These are phyloP conservation scores for Salix udensis DNA, from an alignment of 345 rosid genomes.

Conservation along the genomic window DNA sequence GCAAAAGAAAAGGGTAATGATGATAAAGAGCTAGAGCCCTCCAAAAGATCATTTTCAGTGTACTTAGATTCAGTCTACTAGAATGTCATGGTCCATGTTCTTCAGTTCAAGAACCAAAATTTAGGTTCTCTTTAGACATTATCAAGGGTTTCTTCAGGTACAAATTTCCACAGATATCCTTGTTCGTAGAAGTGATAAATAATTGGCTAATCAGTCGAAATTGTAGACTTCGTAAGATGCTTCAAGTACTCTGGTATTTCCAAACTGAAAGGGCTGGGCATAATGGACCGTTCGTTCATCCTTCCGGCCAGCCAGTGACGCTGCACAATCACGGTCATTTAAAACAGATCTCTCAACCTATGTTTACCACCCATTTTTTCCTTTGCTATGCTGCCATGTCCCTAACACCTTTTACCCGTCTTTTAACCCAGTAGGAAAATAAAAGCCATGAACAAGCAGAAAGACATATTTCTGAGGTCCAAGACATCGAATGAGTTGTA, in stretches of 20 bases:
- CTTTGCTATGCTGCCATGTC: background rate
- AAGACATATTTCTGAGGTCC: background rate
- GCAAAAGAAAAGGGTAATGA: background rate
- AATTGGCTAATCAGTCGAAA: background rate
- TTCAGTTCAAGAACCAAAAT: background rate
- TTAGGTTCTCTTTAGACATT: background rate
- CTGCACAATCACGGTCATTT: background rate
- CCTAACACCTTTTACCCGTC: background rate
- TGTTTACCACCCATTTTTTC: background rate
- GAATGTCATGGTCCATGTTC: background rate
- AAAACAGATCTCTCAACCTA: background rate
- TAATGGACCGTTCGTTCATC: background rate
- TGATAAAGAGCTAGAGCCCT: background rate
- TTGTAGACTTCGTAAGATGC: background rate
- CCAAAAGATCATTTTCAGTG: background rate
- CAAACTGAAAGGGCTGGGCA: background rate
- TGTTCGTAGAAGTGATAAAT: background rate
- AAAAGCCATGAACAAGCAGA: background rate
- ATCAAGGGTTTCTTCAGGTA: background rate
- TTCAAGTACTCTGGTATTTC: background rate
- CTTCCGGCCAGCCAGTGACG: background rate
- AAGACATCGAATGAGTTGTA: background rate
- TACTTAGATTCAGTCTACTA: background rate
- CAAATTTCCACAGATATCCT: background rate
- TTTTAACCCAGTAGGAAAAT: background rate